Conservation (phyloP, 1,284 basidiomycete genomes). For the Taiwanofungus camphoratus region DNA sequence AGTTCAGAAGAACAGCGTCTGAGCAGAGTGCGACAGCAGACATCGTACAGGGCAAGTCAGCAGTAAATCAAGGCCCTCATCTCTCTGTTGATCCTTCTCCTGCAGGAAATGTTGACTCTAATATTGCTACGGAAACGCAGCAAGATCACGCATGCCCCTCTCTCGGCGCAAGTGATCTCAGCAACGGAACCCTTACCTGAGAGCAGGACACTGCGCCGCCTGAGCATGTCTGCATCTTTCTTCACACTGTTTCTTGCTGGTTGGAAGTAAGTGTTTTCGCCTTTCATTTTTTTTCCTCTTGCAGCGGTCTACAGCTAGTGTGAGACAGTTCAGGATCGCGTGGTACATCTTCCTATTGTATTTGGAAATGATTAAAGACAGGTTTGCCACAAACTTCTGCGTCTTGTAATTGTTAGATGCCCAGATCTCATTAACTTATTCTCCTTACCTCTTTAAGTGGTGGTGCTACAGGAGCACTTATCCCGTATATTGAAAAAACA, state of each 20-base stretch:
- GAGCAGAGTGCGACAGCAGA: conserved; percentile 3
- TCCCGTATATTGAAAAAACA: conserved; percentile 26
- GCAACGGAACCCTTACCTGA: conserved; percentile 21
- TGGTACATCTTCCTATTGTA: no score
- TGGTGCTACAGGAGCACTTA: conserved; percentile 26
- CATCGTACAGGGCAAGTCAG: conserved; percentile 3
- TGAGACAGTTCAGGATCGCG: no score
- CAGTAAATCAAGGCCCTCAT: not conserved
- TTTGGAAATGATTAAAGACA: no score
- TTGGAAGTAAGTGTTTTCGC: conserved; percentile 22
- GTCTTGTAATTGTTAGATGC: no score
- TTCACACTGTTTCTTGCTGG: conserved; percentile 25
- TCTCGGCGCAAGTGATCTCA: not conserved
- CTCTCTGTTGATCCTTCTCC: not conserved
- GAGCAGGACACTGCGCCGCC: conserved; percentile 13
- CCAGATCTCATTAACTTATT: no score
- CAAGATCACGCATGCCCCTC: conserved; percentile 8
- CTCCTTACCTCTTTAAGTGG: conserved; percentile 22
- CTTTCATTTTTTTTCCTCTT: not conserved
- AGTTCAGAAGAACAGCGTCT: conserved; percentile 7
- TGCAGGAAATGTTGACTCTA: not conserved
- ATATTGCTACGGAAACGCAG: not conserved
- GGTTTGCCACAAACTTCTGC: no score
- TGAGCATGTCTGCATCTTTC: conserved; percentile 21
- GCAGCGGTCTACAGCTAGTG: no score